A percentile compares a stretch with the other conserved stretches of the same genome.
Evolutionary conservation across 2,329 filamentous ascomycete species (phyloP).

Genomic region (Botrytis aclada): DNA sequence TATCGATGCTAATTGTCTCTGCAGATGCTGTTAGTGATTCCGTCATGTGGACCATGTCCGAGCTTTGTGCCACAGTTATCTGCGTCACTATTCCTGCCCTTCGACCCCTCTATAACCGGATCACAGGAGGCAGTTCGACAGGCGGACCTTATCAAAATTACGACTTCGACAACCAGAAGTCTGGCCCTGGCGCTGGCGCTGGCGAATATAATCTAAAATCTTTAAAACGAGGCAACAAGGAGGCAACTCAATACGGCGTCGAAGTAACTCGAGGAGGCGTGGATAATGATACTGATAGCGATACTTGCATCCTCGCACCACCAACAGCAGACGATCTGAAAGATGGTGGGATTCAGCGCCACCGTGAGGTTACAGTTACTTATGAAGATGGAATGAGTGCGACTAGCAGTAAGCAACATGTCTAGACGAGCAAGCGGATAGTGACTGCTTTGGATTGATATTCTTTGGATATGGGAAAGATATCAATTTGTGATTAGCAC

Average conservation of each 20-base stretch:
- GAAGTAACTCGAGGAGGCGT: not conserved
- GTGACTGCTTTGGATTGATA: not conserved
- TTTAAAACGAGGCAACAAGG: not conserved
- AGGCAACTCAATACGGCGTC: not conserved
- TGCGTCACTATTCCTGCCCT: slow-evolving; percentile 14
- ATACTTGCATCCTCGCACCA: not conserved
- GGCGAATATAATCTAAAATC: not conserved
- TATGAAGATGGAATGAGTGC: not conserved
- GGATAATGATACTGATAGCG: slow-evolving; percentile 4
- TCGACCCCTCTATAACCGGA: slow-evolving; percentile 9
- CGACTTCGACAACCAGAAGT: not conserved
- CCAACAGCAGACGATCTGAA: not conserved
- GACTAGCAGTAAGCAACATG: slow-evolving; percentile 5
- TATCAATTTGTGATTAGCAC: not conserved
- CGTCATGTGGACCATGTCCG: slow-evolving; percentile 16
- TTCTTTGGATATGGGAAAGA: not conserved
- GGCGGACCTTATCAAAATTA: slow-evolving; percentile 13
- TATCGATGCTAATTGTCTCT: not conserved
- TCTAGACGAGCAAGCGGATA: not conserved
- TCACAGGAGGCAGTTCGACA: not conserved
- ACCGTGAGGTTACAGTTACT: slow-evolving; percentile 5
- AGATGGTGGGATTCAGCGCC: not conserved
- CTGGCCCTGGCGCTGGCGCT: not conserved
- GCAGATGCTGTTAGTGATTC: slow-evolving; percentile 14
- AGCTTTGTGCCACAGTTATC: slow-evolving; percentile 5